phyloP scores from a whole-genome alignment of 148 eudicot genomes.

The Rhododendron ovatum region DNA sequence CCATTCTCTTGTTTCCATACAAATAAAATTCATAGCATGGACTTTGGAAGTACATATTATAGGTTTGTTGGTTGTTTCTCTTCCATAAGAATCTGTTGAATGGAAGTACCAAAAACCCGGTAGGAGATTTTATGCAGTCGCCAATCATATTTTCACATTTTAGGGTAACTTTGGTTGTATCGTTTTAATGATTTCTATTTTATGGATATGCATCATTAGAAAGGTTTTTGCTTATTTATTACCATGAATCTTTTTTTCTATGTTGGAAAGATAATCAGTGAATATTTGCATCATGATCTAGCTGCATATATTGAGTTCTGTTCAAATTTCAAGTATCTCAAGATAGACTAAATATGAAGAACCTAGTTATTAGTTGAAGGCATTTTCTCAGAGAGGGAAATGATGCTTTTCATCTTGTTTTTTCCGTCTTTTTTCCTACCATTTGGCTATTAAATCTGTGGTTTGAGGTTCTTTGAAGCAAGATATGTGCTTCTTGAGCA shows the following conservation, averaged over 20 bases:
- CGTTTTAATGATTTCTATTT: background rate
- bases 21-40: background rate
- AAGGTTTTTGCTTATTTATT: background rate
- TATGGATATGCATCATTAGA: background rate
- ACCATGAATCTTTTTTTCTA: background rate
- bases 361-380: background rate
- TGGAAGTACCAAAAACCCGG: background rate
- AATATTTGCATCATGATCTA: background rate
- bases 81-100: background rate
- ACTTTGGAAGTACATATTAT: background rate
- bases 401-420: slow-evolving; percentile 6
- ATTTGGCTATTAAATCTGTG: background rate
- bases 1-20: background rate
- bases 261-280: background rate
- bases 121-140: background rate
- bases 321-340: background rate
- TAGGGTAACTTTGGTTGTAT: background rate
- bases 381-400: background rate
- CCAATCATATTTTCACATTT: background rate
- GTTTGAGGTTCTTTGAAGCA: background rate
- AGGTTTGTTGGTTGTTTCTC: background rate
- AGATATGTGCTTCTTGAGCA: slow-evolving; percentile 2
- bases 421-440: background rate
- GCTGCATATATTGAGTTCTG: background rate
- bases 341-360: background rate